Percentiles rank a stretch among this genome's conserved stretches.
Evolutionary conservation across 2,329 filamentous ascomycete genomes (phyloP).

Genomic region (Penicillium psychrosexuale): DNA sequence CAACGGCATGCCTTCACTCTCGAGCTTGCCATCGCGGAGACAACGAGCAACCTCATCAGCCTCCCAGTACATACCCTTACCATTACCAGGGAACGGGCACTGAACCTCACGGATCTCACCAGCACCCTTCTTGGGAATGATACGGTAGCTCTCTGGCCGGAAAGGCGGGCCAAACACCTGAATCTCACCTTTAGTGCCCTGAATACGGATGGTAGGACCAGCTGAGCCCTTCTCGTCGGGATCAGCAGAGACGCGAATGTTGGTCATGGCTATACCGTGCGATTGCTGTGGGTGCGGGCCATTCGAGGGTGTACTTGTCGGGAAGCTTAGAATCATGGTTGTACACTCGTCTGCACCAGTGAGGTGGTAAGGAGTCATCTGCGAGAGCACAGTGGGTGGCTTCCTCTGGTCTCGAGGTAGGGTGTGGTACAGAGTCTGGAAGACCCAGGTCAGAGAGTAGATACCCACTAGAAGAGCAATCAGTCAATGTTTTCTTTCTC

Average conservation of each 20-base stretch:
- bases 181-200: constrained; percentile 77
- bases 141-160: constrained; percentile 62
- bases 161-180: constrained; percentile 72
- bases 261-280: constrained; percentile 70
- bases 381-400: constrained; percentile 61
- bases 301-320: constrained; percentile 50
- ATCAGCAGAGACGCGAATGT: constrained; percentile 60
- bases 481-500: neutral
- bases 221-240: constrained; percentile 59
- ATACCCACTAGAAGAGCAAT: constrained; percentile 59
- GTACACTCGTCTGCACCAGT: constrained; percentile 76
- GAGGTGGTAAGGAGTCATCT: constrained; percentile 67
- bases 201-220: constrained; percentile 70
- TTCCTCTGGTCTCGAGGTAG: constrained; percentile 63
- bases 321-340: constrained; percentile 75
- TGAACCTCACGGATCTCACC: constrained; percentile 45
- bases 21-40: constrained; percentile 70
- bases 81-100: constrained; percentile 52
- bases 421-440: constrained; percentile 81
- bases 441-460: constrained; percentile 86
- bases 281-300: constrained; percentile 46
- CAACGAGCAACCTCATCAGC: constrained; percentile 75
- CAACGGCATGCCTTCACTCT: constrained; percentile 68
- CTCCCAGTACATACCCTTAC: constrained; percentile 87
- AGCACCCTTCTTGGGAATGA: constrained; percentile 55